Conservation (phyloP, 164 flowering plant genomes). For the Tetrastigma voinierianum region DNA sequence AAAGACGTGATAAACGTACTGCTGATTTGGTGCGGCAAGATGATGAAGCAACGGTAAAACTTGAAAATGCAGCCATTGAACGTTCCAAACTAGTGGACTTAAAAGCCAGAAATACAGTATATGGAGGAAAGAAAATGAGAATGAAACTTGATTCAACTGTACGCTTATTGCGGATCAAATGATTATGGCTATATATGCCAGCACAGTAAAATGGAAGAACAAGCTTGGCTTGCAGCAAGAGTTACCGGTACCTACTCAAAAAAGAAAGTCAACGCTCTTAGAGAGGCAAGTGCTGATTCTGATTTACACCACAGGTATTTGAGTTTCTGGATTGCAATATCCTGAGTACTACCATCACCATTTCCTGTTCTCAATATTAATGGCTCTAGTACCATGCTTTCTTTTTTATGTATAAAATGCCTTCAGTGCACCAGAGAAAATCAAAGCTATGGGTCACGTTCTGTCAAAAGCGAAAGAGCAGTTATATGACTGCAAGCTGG, state of each 20-base stretch:
- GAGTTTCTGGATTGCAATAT: conserved; percentile 3
- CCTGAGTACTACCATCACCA: neutral
- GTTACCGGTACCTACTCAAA: conserved; percentile 62
- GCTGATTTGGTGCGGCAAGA: conserved; percentile 65
- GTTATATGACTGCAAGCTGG: conserved; percentile 86
- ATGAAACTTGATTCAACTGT: conserved; percentile 88
- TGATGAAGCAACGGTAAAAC: conserved; percentile 70
- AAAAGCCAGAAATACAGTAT: conserved; percentile 87
- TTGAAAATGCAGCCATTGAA: conserved; percentile 96
- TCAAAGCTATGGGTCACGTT: conserved; percentile 93
- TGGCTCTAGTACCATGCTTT: neutral
- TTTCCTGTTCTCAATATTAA: conserved; percentile 4
- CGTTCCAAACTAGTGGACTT: conserved; percentile 92
- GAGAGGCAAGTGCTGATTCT: conserved; percentile 79
- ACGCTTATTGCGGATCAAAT: conserved; percentile 94
- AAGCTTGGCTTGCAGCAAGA: conserved; percentile 62
- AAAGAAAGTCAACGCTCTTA: conserved; percentile 89
- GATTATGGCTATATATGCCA: conserved; percentile 82
- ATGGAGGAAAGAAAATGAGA: conserved; percentile 92
- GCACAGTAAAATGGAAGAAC: conserved; percentile 81
- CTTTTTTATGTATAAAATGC: conserved; percentile 5
- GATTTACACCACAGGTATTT: conserved; percentile 77
- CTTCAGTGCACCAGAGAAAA: conserved; percentile 72
- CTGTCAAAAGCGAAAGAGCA: conserved; percentile 79
- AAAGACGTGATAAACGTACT: conserved; percentile 78